Conservation (phyloP, 441 rosid genomes). For the Jatropha multifida region DNA sequence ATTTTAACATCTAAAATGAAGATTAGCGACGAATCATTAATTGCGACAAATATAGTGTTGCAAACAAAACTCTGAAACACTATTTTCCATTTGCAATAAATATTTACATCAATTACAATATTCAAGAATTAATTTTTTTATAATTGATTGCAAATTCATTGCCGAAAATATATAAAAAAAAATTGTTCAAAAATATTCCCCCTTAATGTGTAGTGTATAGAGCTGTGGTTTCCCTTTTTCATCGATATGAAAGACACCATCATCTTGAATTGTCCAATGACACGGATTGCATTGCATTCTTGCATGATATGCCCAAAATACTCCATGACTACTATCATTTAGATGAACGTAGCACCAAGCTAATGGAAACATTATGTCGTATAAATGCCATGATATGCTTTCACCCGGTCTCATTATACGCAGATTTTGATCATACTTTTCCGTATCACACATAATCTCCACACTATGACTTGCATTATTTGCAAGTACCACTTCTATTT, state of each 20-base stretch:
- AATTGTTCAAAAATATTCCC: neutral
- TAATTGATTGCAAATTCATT: neutral
- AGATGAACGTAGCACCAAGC: neutral
- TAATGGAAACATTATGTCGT: neutral
- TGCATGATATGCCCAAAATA: constrained; percentile 1
- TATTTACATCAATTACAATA: too few relatives aligned
- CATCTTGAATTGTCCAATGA: neutral
- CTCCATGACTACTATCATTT: neutral
- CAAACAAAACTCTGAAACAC: too few relatives aligned
- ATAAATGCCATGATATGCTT: neutral
- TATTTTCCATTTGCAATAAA: too few relatives aligned
- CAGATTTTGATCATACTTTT: neutral
- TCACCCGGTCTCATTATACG: neutral
- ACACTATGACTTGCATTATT: neutral
- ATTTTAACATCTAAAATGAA: too few relatives aligned
- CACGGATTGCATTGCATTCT: neutral
- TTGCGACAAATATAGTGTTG: too few relatives aligned
- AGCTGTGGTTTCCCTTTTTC: neutral
- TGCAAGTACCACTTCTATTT: neutral
- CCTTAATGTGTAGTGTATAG: neutral
- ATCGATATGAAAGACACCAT: neutral
- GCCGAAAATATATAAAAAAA: neutral
- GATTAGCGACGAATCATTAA: too few relatives aligned
- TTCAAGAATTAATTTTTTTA: too few relatives aligned
- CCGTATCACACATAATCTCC: neutral